These are phyloP conservation scores for Auricularia sp. DNA, from an alignment of 768 basidiomycete species.

Conservation along the genomic window DNA sequence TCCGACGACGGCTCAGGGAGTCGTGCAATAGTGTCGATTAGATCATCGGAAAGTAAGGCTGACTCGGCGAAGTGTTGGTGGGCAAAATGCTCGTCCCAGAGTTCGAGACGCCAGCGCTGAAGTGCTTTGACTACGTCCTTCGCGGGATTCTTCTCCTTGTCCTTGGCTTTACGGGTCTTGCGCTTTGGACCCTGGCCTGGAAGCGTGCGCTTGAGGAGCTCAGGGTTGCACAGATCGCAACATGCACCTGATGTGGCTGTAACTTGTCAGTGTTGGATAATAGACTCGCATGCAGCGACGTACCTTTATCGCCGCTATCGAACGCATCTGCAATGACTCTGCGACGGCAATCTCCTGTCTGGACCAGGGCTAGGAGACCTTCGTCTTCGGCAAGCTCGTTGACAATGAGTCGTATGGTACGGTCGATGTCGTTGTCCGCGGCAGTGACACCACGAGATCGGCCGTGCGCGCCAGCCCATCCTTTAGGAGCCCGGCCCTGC, in stretches of 20 bases:
- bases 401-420: background rate
- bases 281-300: background rate
- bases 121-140: background rate
- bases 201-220: background rate
- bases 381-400: conserved; percentile 14
- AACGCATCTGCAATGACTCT: background rate
- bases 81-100: no score
- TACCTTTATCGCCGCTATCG: background rate
- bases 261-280: background rate
- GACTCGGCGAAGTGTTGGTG: no score
- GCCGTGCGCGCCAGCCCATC: no score
- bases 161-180: background rate
- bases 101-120: no score
- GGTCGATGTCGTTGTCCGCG: no score
- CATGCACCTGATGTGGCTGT: background rate
- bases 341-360: conserved; percentile 18
- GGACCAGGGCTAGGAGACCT: conserved; percentile 21
- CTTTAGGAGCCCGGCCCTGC: no score
- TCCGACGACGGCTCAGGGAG: no score
- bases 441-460: no score
- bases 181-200: background rate
- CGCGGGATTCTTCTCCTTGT: background rate
- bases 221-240: background rate
- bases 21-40: no score
- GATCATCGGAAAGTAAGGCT: no score